Evolutionary conservation across 2,329 filamentous ascomycete species (phyloP), one percentile per base, ranked within the genome.

Genomic region (Epichloe hybrida): DNA sequence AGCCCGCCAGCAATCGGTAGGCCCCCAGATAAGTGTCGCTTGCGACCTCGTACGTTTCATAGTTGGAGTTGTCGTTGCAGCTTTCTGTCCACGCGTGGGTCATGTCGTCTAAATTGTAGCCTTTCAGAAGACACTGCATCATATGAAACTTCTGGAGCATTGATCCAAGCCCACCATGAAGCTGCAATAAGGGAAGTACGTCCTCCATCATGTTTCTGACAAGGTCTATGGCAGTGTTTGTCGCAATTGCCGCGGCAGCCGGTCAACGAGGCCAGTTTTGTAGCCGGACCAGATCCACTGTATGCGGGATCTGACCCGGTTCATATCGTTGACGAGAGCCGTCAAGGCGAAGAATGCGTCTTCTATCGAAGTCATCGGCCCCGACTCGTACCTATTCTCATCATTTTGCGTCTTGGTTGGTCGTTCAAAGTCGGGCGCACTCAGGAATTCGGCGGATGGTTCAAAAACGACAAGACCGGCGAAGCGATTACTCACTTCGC

Each of bases 201-300:
- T 66, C 61, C 0, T 65, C 59, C 36, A 63, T 66, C 48, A 69
- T 52, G 31, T 58, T 55, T 2, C 61, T 58, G 2, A 62, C 65
- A 2, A 72, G 57, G 6, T 61, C 58, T 13, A 67, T 58, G 12
- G 63, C 66, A 2, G 66, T 67, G 40, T 70, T 65, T 11, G 67
- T 68, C 0, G 66, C 61, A 20, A 70, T 51, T n/a, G 67, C 63
- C 1, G 62, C 62, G 5, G 63, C 59, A 4, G 57, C 56, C 2
- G 52, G 31, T 69, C 64, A 7, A 65, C 57, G 5, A 17, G 11
- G 11, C 48, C 48, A 17, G 4, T 37, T 1, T 17, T 35, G 4
- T 64, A 63, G 36, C 57, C 56, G 2, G 48, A 48, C 67, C 67
- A 70, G 21, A 69, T 59, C 52, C 55, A 58, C 12, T 47, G n/a